A percentile compares a stretch with the other conserved stretches of the same genome.
Conservation (phyloP, 129 eudicot species). For the Tagetes patula region DNA sequence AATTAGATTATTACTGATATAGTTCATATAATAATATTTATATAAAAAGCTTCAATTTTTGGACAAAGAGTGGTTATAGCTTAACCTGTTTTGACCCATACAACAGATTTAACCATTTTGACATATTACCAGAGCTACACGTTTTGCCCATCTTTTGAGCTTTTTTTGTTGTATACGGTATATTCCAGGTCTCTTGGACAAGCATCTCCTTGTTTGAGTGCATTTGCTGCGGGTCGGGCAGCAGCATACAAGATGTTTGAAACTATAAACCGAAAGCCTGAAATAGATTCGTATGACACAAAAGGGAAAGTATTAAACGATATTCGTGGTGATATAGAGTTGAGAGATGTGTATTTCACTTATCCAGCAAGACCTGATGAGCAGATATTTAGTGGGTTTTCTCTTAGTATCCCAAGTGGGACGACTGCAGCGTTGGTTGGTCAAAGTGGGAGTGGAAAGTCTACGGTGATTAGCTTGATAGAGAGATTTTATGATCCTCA, state of each 20-base stretch:
- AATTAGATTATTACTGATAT: not conserved
- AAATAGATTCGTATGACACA: constrained; percentile 63
- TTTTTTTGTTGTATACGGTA: not conserved
- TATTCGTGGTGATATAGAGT: constrained; percentile 67
- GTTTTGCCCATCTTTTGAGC: not conserved
- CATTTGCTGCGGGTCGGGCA: constrained; percentile 85
- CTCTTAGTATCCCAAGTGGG: constrained; percentile 64
- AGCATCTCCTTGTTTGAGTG: constrained; percentile 77
- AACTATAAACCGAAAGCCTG: constrained; percentile 71
- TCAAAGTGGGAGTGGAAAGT: constrained; percentile 88
- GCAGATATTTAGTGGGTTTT: constrained; percentile 68
- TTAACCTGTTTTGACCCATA: not conserved
- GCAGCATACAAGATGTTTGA: constrained; percentile 93
- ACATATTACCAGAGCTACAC: not conserved
- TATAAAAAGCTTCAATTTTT: not conserved
- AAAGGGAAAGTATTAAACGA: constrained; percentile 52
- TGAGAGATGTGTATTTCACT: constrained; percentile 55
- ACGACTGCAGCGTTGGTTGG: constrained; percentile 82
- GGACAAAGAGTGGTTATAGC: not conserved
- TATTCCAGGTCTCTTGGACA: constrained; percentile 72
- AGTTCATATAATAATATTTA: not conserved
- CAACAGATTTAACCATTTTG: not conserved
- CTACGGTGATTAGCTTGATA: constrained; percentile 68
- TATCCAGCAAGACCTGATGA: constrained; percentile 80
- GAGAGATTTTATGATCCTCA: constrained; percentile 91